Evolutionary conservation across 805 yeast genomes (phyloP).

Genomic region (Yarrowia keelungensis): DNA sequence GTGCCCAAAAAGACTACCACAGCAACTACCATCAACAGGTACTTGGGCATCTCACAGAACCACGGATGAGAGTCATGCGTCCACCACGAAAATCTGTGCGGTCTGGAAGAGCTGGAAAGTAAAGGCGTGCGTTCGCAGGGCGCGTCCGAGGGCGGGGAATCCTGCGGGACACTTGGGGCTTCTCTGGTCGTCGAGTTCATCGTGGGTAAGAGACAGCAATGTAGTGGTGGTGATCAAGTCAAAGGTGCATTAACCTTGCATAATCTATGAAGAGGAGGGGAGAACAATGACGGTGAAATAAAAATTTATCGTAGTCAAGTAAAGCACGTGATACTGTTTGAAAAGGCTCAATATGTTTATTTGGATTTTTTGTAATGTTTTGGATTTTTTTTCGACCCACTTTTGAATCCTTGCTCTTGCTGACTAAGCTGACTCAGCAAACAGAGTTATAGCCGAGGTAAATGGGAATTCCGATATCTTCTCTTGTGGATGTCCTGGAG

Average conservation of each 20-base stretch:
- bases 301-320: too few relatives aligned
- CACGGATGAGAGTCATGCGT: constrained; percentile 33
- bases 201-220: background rate
- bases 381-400: too few relatives aligned
- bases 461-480: too few relatives aligned
- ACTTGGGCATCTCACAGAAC: constrained; percentile 35
- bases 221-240: background rate
- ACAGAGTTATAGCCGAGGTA: too few relatives aligned
- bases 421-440: too few relatives aligned
- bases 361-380: too few relatives aligned
- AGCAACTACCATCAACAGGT: constrained; percentile 7
- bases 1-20: constrained; percentile 23
- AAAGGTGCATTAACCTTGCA: background rate
- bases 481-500: too few relatives aligned
- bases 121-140: constrained; percentile 28
- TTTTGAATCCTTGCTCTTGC: too few relatives aligned
- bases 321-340: too few relatives aligned
- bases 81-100: constrained; percentile 29
- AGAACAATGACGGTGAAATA: too few relatives aligned
- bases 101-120: background rate
- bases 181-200: constrained; percentile 16
- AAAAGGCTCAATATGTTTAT: too few relatives aligned
- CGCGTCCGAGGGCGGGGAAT: background rate
- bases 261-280: too few relatives aligned
- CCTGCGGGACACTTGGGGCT: background rate